Evolutionary conservation across 2,329 filamentous ascomycete genomes (phyloP), one percentile per base, ranked within the genome.

Genomic region (Calonectria crousiana): DNA sequence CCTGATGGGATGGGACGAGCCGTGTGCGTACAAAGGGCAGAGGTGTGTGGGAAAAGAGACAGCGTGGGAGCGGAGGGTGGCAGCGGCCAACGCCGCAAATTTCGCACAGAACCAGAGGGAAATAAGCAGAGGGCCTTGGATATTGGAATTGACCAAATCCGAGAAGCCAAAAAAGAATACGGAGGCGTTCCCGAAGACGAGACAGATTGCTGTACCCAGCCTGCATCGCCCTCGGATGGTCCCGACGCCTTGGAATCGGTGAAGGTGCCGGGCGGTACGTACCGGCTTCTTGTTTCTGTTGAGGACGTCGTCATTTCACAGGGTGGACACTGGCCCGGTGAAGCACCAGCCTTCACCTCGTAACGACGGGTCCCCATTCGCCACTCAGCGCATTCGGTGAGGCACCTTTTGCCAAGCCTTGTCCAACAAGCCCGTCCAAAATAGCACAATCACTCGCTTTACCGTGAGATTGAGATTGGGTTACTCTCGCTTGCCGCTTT

Each of bases 381-480:
- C 41, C 52, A 20, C 41, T 53, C 38, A 60, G 56, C 58, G 41
- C 47, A 69, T 52, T 72, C 70, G 67, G 56, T 70, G 67, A 62
- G 56, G 56, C 52, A 13, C 6, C 49, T 6, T 20, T 34, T n/a
- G 30, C 51, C 65, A 36, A 47, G 36, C 52, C 34, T 34, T 58
- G 30, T 36, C 34, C 32, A 32, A 18, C 52, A 49, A 32, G 28
- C 20, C 64, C 41, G 56, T 80, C 74, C 78, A 78, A 78, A 79
- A 80, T 77, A 78, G 72, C 67, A 80, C 73, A 72, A 18, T 49
- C 56, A 65, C 65, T 51, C 52, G 64, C 65, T 51, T 70, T 23
- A 26, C 20, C 14, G 28, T 49, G 41, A 52, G n/a, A 56, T 56
- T 65, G 65, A 65, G n/a, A 68, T 69, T 72, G 49, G 56, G 53